These are phyloP conservation scores for Fraxinus latifolia DNA, from an alignment of 305 asterid genomes.

Conservation along the genomic window DNA sequence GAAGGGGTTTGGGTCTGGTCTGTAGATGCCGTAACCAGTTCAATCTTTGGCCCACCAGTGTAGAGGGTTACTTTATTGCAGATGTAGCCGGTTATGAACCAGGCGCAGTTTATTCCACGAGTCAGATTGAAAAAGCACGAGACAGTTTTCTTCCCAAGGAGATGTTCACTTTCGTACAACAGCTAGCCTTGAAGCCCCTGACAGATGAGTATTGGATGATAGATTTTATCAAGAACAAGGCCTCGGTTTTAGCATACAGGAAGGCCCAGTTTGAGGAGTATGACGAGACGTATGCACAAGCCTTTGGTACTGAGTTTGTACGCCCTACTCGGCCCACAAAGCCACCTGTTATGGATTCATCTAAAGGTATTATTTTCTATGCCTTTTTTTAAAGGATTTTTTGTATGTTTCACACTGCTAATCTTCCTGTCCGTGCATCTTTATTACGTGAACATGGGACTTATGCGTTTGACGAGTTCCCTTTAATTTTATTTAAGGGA, in stretches of 20 bases:
- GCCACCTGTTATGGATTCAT: constrained; percentile 49
- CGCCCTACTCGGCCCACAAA: constrained; percentile 53
- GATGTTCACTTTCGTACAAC: constrained; percentile 49
- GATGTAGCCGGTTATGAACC: constrained; percentile 64
- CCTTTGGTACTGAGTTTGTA: constrained; percentile 64
- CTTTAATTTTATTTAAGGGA: not conserved
- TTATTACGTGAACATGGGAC: not conserved
- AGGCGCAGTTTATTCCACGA: constrained; percentile 43
- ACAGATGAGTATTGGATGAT: constrained; percentile 31
- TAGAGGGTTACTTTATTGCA: constrained; percentile 58
- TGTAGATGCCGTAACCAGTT: constrained; percentile 69
- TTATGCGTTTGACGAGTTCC: not conserved
- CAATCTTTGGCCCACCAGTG: constrained; percentile 51
- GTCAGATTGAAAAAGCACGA: constrained; percentile 72
- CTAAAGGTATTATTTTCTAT: constrained; percentile 51
- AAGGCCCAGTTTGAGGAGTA: constrained; percentile 72
- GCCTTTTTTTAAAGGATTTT: not conserved
- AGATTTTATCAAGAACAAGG: constrained; percentile 60
- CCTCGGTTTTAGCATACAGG: constrained; percentile 59
- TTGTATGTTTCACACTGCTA: not conserved
- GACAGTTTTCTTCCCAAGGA: constrained; percentile 56
- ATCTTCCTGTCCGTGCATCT: not conserved
- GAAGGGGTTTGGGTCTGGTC: constrained; percentile 66
- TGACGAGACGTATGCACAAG: constrained; percentile 91
- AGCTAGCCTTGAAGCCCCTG: constrained; percentile 61